Evolutionary conservation across 2,329 filamentous ascomycete species (phyloP).

Genomic region (Neopestalotiopsis rosae): DNA sequence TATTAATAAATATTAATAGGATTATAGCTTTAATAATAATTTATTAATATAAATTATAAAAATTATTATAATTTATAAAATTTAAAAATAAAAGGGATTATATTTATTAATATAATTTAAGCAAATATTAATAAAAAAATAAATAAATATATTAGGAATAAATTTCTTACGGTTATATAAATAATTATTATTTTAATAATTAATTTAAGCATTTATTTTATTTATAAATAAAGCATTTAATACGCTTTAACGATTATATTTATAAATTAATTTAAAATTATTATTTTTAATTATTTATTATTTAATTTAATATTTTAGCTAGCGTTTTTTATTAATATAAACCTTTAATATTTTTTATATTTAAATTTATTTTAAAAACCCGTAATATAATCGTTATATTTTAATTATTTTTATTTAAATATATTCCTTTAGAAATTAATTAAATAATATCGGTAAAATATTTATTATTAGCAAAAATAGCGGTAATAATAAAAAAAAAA

Average conservation of each 20-base stretch:
- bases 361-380: background rate
- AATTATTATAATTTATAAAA: no score
- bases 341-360: background rate
- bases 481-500: no score
- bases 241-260: background rate
- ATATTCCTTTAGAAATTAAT: background rate
- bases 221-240: background rate
- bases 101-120: no score
- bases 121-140: background rate
- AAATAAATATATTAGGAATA: background rate
- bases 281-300: no score
- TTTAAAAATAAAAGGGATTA: no score
- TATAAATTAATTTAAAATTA: no score
- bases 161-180: background rate
- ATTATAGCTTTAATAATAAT: no score
- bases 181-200: conserved; percentile 9
- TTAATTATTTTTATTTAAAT: conserved; percentile 15
- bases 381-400: conserved; percentile 9
- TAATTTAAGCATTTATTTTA: conserved; percentile 1
- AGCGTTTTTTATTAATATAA: background rate
- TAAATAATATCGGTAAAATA: background rate
- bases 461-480: background rate
- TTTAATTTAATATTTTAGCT: no score
- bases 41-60: no score
- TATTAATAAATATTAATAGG: no score